phyloP scores from a whole-genome alignment of 345 rosid species.

The Ceriops decandra region DNA sequence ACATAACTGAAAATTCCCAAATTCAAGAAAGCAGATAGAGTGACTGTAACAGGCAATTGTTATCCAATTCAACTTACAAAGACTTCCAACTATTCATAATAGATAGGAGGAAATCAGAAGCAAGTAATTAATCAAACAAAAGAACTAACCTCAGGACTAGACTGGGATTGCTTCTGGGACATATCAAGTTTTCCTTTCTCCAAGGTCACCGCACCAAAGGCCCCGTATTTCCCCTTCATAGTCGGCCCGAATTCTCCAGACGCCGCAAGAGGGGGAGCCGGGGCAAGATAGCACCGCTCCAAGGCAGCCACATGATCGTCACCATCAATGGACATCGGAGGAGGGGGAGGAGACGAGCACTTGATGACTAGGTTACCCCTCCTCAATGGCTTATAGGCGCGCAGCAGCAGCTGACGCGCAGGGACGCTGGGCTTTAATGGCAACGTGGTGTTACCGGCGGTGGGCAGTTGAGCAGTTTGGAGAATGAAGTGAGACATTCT shows the following conservation, averaged over 20 bases:
- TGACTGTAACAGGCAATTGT: no score
- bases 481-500: conserved; percentile 25
- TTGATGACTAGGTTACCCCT: conserved; percentile 20
- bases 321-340: conserved; percentile 33
- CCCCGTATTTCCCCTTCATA: conserved; percentile 71
- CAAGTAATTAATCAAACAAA: neutral
- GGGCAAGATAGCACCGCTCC: conserved; percentile 58
- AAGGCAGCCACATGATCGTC: conserved; percentile 39
- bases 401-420: neutral
- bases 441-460: neutral
- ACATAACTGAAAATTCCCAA: no score
- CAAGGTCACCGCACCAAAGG: conserved; percentile 76
- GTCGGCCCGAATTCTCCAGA: conserved; percentile 49
- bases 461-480: conserved; percentile 18
- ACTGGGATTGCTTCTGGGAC: conserved; percentile 51
- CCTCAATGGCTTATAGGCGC: conserved; percentile 33
- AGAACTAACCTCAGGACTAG: conserved; percentile 70
- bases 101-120: neutral
- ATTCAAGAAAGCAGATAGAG: no score
- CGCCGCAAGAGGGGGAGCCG: conserved; percentile 23
- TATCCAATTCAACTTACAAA: no score
- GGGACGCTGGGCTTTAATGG: no score
- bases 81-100: no score
- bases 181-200: conserved; percentile 83
- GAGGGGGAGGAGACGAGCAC: conserved; percentile 31